Percentiles rank a stretch among this genome's conserved stretches.
phyloP scores from a whole-genome alignment of 805 yeast species.

The Pichia nanzhaoensis region DNA sequence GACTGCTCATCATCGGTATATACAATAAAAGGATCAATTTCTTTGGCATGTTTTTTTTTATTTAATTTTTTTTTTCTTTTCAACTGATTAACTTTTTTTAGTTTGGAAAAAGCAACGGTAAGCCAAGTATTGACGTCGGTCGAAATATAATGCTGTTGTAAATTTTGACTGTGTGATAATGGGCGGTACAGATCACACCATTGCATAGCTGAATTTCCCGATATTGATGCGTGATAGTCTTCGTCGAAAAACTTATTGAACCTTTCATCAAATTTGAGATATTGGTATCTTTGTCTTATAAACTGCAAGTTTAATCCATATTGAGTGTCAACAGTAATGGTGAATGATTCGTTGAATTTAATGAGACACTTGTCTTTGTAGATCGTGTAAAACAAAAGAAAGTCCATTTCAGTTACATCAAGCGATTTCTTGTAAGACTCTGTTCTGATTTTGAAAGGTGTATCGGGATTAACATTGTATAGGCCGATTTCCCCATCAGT shows the following conservation, averaged over 20 bases:
- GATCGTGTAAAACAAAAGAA: constrained; percentile 5
- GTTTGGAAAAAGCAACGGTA: constrained; percentile 31
- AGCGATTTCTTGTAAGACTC: no score
- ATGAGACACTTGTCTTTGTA: not conserved
- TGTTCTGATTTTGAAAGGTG: not conserved
- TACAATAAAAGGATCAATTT: constrained; percentile 35
- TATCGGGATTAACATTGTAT: no score
- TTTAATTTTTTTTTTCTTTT: constrained; percentile 21
- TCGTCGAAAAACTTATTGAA: constrained; percentile 10
- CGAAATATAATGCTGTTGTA: constrained; percentile 27
- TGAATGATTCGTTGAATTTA: not conserved
- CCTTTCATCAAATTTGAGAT: constrained; percentile 11
- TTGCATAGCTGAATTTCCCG: constrained; percentile 15
- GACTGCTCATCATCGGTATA: constrained; percentile 27
- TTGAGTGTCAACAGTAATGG: not conserved
- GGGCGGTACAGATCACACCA: constrained; percentile 46
- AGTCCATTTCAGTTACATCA: constrained; percentile 1
- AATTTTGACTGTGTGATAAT: constrained; percentile 26
- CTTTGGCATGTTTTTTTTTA: constrained; percentile 17
- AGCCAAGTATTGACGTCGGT: constrained; percentile 35
- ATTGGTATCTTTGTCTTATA: constrained; percentile 4
- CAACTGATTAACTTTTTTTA: constrained; percentile 24
- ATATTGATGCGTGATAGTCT: not conserved
- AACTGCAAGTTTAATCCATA: not conserved
- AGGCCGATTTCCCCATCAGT: not conserved